Evolutionary conservation across 2,329 filamentous ascomycete genomes (phyloP), one percentile per base, ranked within the genome.

Genomic region (Monosporascus ibericus): DNA sequence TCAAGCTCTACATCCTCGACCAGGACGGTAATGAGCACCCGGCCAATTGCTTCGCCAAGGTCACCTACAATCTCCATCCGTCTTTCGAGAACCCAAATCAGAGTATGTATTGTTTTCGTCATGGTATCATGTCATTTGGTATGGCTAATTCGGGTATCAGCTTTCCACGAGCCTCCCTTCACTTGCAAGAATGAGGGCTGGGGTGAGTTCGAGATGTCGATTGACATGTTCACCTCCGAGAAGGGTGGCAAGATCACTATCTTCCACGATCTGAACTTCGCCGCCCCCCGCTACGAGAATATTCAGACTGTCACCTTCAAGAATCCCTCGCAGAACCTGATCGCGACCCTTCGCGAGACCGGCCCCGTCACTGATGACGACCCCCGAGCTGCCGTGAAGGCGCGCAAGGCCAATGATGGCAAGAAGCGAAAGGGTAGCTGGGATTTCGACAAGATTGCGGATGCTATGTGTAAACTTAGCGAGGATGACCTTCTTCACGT

Each of bases 131-230:
- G 30, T 17, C n/a, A 30, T 40, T 30, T 57, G 27, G 37, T 51
- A 30, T 38, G 40, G 44, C 22, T 44, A 14, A 40, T 48, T n/a
- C 8, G 22, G 17, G 24, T 50, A 15, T 22, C 60, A 94, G 89
- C 83, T 24, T 87, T 96, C 75, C 86, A 85, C 66, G 86, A 88
- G 59, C 83, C 91, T 0, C 94, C 94, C 0, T 99, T 97, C 75
- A 81, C 80, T 59, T 95, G 95, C 71, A 78, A 84, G 58, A 95
- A 99, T 72, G 89, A 96, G 73, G 94, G 94, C 61, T 99, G 94
- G 94, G 94, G 94, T 65, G 94, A 97, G 74, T 99, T 99, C 69
- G 94, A 97, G 68, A 92, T 99, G 85, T 79, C 78, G 47, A 94
- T 97, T 65, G 84, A 88, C 56, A 80, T 95, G 61, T 87, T 85